Conservation (phyloP, 2,329 filamentous ascomycete species). For the Fusarium tjaetaba region DNA sequence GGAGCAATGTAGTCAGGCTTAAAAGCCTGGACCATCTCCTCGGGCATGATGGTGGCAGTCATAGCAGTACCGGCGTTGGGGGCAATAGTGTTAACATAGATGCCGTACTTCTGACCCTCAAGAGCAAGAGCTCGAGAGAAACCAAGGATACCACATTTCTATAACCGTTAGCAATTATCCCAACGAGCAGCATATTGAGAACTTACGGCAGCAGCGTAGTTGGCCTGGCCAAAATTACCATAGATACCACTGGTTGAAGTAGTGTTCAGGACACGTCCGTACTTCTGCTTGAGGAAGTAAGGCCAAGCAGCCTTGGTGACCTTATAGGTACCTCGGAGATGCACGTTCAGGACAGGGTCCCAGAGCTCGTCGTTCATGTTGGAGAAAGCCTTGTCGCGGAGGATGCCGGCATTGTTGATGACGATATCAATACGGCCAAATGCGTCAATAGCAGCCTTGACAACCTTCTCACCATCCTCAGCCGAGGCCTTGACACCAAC, state of each 20-base stretch:
- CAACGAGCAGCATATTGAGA: background rate
- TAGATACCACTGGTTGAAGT: conserved; percentile 98
- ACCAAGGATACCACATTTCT: conserved; percentile 93
- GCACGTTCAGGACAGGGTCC: conserved; percentile 91
- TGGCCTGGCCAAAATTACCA: conserved; percentile 98
- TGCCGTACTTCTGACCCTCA: conserved; percentile 97
- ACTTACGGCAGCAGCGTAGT: conserved; percentile 89
- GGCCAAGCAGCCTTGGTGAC: conserved; percentile 98
- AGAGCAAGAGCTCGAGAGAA: conserved; percentile 93
- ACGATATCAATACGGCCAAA: conserved; percentile 95
- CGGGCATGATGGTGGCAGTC: conserved; percentile 92
- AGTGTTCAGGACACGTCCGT: conserved; percentile 95
- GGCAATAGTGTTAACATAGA: conserved; percentile 97
- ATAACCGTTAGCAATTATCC: conserved; percentile 29
- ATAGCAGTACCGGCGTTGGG: conserved; percentile 97
- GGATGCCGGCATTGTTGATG: conserved; percentile 97
- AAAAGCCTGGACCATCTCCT: conserved; percentile 98
- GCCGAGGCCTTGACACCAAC: conserved; percentile 93
- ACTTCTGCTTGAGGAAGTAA: conserved; percentile 98
- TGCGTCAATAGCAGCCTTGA: conserved; percentile 92
- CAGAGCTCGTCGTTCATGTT: conserved; percentile 98
- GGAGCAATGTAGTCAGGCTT: conserved; percentile 99
- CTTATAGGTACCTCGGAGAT: conserved; percentile 95
- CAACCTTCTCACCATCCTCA: conserved; percentile 88
- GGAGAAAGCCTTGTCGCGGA: conserved; percentile 95